Evolutionary conservation across 2,329 filamentous ascomycete species (phyloP).

Genomic region (Triangularia verruculosa): DNA sequence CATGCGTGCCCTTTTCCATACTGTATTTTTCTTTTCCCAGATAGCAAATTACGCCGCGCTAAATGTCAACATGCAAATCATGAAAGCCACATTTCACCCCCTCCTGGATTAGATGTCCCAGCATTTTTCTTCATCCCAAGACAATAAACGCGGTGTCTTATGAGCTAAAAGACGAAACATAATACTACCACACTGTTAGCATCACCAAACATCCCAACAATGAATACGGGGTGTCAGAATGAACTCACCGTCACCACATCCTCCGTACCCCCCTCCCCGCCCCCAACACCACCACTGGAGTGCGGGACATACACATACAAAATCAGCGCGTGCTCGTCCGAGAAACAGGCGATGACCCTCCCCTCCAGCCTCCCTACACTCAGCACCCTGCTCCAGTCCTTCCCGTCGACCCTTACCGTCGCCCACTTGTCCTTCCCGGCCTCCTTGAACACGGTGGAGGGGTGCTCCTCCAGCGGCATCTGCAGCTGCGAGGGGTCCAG

Average conservation of each 20-base stretch:
- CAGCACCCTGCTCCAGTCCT: conserved; percentile 91
- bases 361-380: conserved; percentile 88
- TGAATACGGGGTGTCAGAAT: neutral
- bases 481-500: conserved; percentile 75
- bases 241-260: conserved; percentile 70
- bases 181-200: conserved; percentile 33
- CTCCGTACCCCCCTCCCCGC: conserved; percentile 31
- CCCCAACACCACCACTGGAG: conserved; percentile 47
- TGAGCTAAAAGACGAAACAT: conserved; percentile 39
- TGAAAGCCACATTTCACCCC: neutral
- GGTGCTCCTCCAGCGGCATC: conserved; percentile 72
- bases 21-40: neutral
- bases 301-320: conserved; percentile 78
- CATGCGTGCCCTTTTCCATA: neutral
- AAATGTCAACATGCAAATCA: neutral
- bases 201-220: neutral
- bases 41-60: neutral
- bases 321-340: conserved; percentile 74
- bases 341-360: conserved; percentile 88
- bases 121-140: neutral
- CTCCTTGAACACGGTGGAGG: conserved; percentile 73
- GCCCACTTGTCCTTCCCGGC: conserved; percentile 82
- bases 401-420: conserved; percentile 84
- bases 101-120: neutral
- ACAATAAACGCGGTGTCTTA: conserved; percentile 19